Base-by-base conservation (phyloP, 1,284 basidiomycete species). In the Peniophora sp. region DNA sequence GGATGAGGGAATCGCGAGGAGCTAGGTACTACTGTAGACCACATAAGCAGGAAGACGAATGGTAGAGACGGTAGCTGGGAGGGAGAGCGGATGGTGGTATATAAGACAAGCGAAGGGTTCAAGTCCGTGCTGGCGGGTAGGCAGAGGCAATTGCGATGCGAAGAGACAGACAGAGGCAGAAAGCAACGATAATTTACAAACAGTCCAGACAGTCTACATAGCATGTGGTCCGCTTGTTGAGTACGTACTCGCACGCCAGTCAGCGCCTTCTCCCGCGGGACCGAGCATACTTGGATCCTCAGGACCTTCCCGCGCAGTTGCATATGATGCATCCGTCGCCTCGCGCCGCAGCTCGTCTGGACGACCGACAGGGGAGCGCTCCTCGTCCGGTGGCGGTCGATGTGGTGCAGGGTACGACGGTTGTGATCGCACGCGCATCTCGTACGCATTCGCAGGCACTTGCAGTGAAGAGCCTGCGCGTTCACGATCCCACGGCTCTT, bases 371-470 rank as follows among this genome's bases (percentile, higher is more conserved):
- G 44, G 48, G 52, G 51, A 56, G n/a, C 41, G 35, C 34, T 45
- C 52, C 8, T 44, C 3, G 22, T 32, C n/a, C 12, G 17, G 22
- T 14, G 24, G 10, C 17, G 24, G n/a, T 14, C 39, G 14, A 11
- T 47, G 43, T 36, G 45, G 44, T 12, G 48, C 49, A 20, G 55
- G 51, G 17, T 62, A 59, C 34, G 61, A 59, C 16, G 60, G 52
- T 20, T 64, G 61, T 38, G 51, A 52, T 25, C 74, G 71, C 22
- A 75, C 70, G 34, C 73, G 73, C 78, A 82, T 77, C 67, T 83
- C 83, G 61, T 75, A 78, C 45, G 72, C 55, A 38, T 48, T 52
- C 10, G 43, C 24, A 32, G 53, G 52, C 25, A 48, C 38, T 23
- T 25, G 49, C 19, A 54, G 46, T 20, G 50, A 47, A 19, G 48